A percentile compares a stretch with the other conserved stretches of the same genome.
phyloP scores from a whole-genome alignment of 2,329 filamentous ascomycete genomes.

The Sphaerulina musiva region DNA sequence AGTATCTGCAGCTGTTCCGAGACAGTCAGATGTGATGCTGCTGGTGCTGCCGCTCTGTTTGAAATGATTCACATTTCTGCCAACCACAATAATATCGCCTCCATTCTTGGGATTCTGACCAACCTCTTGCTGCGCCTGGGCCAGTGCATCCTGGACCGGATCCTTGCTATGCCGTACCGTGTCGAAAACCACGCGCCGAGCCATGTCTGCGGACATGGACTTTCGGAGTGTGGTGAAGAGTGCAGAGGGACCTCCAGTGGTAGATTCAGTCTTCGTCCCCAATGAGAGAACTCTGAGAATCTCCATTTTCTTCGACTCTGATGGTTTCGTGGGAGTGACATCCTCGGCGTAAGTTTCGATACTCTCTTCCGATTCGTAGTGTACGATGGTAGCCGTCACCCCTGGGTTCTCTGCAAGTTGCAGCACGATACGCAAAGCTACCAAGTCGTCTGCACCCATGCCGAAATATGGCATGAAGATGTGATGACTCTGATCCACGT shows the following conservation, averaged over 20 bases:
- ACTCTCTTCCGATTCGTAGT: conserved; percentile 42
- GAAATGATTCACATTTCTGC: conserved; percentile 43
- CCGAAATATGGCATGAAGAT: conserved; percentile 85
- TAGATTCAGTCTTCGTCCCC: background rate
- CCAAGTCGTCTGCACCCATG: conserved; percentile 65
- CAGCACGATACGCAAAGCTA: conserved; percentile 71
- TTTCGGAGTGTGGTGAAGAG: conserved; percentile 55
- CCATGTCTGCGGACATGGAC: conserved; percentile 48
- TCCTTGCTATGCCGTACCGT: conserved; percentile 36
- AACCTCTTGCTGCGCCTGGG: conserved; percentile 53
- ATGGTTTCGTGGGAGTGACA: conserved; percentile 9
- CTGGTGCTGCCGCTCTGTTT: conserved; percentile 27
- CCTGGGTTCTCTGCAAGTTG: conserved; percentile 75
- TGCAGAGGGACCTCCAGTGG: conserved; percentile 37
- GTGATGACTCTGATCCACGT: conserved; percentile 66
- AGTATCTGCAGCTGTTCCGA: conserved; percentile 56
- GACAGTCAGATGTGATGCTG: conserved; percentile 37
- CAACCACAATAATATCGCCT: conserved; percentile 65
- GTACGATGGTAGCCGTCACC: conserved; percentile 70
- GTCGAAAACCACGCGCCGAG: conserved; percentile 54
- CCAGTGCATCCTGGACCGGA: conserved; percentile 44
- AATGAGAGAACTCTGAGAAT: conserved; percentile 7
- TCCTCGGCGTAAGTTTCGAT: conserved; percentile 15
- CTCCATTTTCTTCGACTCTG: conserved; percentile 14
- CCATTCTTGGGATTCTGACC: conserved; percentile 57